Evolutionary conservation across 1,284 basidiomycete species (phyloP), one percentile per base, ranked within the genome.

Genomic region (Coriolopsis trogii): DNA sequence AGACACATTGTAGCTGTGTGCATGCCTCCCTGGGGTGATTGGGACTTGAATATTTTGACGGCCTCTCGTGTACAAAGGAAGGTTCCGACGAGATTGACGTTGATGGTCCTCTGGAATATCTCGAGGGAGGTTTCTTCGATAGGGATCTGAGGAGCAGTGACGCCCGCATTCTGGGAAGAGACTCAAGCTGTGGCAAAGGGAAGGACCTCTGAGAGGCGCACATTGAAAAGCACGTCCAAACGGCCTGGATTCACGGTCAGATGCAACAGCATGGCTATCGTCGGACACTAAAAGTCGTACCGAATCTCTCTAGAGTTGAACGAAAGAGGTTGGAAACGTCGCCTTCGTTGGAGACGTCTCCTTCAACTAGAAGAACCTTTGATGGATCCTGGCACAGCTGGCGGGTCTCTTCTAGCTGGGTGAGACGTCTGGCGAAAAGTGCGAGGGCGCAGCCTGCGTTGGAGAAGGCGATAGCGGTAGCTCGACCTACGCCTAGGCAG

Each of bases 41-140:
- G 89, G 0, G 68, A 63, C 65, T 90, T 92, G 81, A 93, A 93
- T 9, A 84, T 68, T 50, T 71, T 78, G 62, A 91, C 77, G 6
- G 91, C 91, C 56, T 90, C 83, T n/a, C 84, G 78, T 0, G 88
- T 87, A 66, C 88, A 91, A 36, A 93, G 72, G 63, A 92, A 91
- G 0, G 86, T 74, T 1, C 81, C 89, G 42, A 83, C 70, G 41
- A 93, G 72, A 70, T 93, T 93, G 49, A 88, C 78, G 54, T 84
- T 79, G 45, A 92, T 68, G 36, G 89, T 82, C 12, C 75, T 72
- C 46, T 79, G 76, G 68, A 91, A 92, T 3, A 77, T 70, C 13
- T 76, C 74, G 34, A 91, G 72, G 1, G 84, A 71, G 33, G 86
- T 68, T 2, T 89, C 81, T 56, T 92, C 89, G 40, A 92, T 76